phyloP scores from a whole-genome alignment of 1,284 basidiomycete genomes.

The Erythrobasidium hasegawianum region DNA sequence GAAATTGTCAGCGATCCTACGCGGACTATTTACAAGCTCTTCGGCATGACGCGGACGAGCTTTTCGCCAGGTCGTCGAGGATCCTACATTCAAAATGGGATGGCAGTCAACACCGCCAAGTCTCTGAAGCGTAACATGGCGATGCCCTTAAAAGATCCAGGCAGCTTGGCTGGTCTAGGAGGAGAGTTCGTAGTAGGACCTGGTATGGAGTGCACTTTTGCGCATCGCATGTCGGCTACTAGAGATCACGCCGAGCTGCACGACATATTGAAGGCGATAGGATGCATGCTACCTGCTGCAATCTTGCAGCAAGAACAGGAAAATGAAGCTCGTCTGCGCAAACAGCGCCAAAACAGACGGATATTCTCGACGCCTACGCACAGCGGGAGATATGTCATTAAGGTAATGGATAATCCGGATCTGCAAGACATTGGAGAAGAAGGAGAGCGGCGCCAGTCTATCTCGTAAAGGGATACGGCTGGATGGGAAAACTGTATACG shows the following conservation, averaged over 20 bases:
- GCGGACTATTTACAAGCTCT: constrained; percentile 11
- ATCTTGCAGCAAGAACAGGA: background rate
- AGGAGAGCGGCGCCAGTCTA: background rate
- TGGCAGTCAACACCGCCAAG: constrained; percentile 9
- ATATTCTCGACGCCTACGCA: background rate
- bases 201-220: constrained; percentile 20
- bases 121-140: constrained; percentile 4
- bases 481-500: too few relatives aligned
- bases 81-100: constrained; percentile 19
- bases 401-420: background rate
- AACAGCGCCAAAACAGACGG: background rate
- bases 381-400: background rate
- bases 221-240: constrained; percentile 24
- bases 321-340: background rate
- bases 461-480: too few relatives aligned
- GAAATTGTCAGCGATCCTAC: constrained; percentile 24
- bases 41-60: constrained; percentile 13
- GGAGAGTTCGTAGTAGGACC: constrained; percentile 31
- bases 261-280: constrained; percentile 26
- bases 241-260: constrained; percentile 25
- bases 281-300: constrained; percentile 4
- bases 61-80: constrained; percentile 5
- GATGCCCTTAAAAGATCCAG: constrained; percentile 22
- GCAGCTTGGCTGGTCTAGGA: constrained; percentile 17
- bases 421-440: background rate